Evolutionary conservation across 202 grass and related monocot species (phyloP).

Genomic region (Digitaria exilis): DNA sequence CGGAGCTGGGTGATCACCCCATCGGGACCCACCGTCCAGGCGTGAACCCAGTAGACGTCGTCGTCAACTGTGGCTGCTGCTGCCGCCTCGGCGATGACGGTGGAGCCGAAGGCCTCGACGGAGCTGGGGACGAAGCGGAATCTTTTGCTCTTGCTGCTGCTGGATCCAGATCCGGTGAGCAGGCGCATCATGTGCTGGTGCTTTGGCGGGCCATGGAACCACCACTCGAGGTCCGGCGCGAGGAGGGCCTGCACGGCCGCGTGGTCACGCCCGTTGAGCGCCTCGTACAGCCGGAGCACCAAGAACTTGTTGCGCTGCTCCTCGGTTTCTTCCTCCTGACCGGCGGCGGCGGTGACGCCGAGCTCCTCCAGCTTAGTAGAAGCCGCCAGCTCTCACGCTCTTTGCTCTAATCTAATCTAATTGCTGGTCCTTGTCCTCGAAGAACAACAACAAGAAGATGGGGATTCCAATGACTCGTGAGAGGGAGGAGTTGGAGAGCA

Average conservation of each 20-base stretch:
- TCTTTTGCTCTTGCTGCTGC: neutral
- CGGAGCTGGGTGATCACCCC: slow-evolving; percentile 89
- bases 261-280: slow-evolving; percentile 63
- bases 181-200: slow-evolving; percentile 94
- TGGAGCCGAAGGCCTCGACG: slow-evolving; percentile 64
- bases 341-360: neutral
- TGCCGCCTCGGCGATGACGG: slow-evolving; percentile 63
- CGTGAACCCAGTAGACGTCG: slow-evolving; percentile 83
- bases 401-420: no score
- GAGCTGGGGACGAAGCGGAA: slow-evolving; percentile 55
- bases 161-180: slow-evolving; percentile 46
- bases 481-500: neutral
- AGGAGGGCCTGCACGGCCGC: slow-evolving; percentile 62
- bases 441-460: no score
- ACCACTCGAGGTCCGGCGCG: slow-evolving; percentile 88
- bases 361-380: slow-evolving; percentile 7
- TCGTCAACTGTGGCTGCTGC: no score
- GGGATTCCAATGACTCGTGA: no score
- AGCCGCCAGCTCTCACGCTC: neutral
- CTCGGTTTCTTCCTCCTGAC: slow-evolving; percentile 48
- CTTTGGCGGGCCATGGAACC: slow-evolving; percentile 93
- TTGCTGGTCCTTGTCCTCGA: no score
- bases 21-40: slow-evolving; percentile 73
- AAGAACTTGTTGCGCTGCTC: slow-evolving; percentile 65
- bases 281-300: slow-evolving; percentile 81